Evolutionary conservation across 2,329 filamentous ascomycete species (phyloP).

Genomic region (Beauveria australis): DNA sequence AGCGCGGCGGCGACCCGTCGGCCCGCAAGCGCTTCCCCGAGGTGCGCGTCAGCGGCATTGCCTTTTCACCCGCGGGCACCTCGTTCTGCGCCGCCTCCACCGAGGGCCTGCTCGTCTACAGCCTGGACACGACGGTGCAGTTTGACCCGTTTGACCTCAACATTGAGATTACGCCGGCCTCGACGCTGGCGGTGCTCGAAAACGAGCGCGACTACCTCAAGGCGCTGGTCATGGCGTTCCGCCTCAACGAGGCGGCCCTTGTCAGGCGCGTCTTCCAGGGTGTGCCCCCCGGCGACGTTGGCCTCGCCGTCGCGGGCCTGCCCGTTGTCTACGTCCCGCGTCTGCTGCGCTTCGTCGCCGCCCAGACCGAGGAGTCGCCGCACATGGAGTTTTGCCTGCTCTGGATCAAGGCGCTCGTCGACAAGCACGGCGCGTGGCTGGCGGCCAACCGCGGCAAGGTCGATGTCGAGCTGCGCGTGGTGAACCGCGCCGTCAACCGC

Average conservation of each 20-base stretch:
- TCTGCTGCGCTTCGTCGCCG: slow-evolving; percentile 77
- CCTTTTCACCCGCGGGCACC: slow-evolving; percentile 81
- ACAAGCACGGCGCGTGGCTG: slow-evolving; percentile 77
- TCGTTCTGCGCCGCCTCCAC: slow-evolving; percentile 93
- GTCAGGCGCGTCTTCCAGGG: slow-evolving; percentile 80
- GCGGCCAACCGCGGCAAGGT: slow-evolving; percentile 72
- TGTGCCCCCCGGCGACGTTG: slow-evolving; percentile 66
- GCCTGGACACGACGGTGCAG: slow-evolving; percentile 70
- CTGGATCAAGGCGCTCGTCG: slow-evolving; percentile 80
- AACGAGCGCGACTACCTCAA: slow-evolving; percentile 75
- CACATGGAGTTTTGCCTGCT: slow-evolving; percentile 91
- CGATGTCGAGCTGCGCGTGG: slow-evolving; percentile 74
- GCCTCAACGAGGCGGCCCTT: slow-evolving; percentile 77
- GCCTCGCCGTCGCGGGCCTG: slow-evolving; percentile 68
- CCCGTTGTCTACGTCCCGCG: slow-evolving; percentile 81
- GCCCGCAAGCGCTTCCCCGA: slow-evolving; percentile 68
- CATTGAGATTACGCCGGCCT: slow-evolving; percentile 84
- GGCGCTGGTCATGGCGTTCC: slow-evolving; percentile 93
- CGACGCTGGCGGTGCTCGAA: slow-evolving; percentile 62
- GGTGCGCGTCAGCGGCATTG: slow-evolving; percentile 74
- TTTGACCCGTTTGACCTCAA: slow-evolving; percentile 97
- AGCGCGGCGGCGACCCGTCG: slow-evolving; percentile 74
- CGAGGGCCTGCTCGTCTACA: slow-evolving; percentile 90
- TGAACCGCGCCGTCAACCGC: slow-evolving; percentile 70
- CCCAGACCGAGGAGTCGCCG: slow-evolving; percentile 80